Evolutionary conservation across 2,329 filamentous ascomycete species (phyloP).

Genomic region (Trichoderma sp.): DNA sequence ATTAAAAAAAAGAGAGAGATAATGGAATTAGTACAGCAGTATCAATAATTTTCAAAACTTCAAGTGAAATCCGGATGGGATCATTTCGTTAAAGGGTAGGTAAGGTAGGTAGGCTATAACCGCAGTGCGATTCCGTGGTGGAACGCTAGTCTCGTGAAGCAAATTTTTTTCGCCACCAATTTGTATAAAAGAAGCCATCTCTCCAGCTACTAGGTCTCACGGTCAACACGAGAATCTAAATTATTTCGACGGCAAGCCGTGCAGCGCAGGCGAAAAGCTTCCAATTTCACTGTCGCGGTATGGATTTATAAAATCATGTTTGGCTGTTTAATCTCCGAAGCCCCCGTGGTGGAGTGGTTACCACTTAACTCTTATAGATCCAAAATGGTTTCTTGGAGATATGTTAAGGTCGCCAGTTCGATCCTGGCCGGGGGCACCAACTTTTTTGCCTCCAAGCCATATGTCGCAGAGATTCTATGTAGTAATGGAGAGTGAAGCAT

Average conservation of each 20-base stretch:
- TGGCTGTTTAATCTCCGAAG: background rate
- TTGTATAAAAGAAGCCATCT: background rate
- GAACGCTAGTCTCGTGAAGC: background rate
- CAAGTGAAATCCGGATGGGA: background rate
- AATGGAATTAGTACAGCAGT: background rate
- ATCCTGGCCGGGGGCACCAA: constrained; percentile 18
- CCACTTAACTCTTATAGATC: constrained; percentile 20
- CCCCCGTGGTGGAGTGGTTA: constrained; percentile 19
- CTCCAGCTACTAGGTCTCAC: background rate
- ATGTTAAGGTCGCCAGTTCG: constrained; percentile 20
- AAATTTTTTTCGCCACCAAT: background rate
- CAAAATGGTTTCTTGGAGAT: constrained; percentile 11
- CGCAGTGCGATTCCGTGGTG: background rate
- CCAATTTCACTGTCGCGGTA: too few species aligned
- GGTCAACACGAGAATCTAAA: background rate
- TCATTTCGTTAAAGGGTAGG: background rate
- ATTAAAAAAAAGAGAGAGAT: background rate
- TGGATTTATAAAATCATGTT: background rate
- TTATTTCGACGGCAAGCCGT: background rate
- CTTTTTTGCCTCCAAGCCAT: background rate
- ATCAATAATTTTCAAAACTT: background rate
- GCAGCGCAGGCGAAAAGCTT: background rate
- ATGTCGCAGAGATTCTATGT: background rate
- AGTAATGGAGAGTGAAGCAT: background rate
- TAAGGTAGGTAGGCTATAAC: background rate